Percentiles rank a stretch among this genome's conserved stretches.
phyloP scores from a whole-genome alignment of 805 yeast genomes.

The Nakazawaea pomicola region DNA sequence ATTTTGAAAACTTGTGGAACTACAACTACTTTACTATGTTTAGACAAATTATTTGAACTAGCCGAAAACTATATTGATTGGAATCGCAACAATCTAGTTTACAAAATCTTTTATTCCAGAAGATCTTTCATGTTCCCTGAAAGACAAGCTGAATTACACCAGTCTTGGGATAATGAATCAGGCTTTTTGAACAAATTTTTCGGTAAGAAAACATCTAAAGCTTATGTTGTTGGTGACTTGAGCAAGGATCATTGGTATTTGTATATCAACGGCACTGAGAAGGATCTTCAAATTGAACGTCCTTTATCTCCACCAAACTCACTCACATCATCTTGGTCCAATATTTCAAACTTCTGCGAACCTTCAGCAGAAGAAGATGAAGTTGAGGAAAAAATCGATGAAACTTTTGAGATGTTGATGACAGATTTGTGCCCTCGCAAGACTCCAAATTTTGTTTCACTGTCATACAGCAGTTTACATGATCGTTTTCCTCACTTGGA shows the following conservation, averaged over 20 bases:
- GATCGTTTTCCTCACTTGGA: constrained; percentile 33
- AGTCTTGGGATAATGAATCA: constrained; percentile 81
- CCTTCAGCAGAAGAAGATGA: too few relatives aligned
- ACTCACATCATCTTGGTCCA: constrained; percentile 1
- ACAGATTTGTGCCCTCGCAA: constrained; percentile 62
- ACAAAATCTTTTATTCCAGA: constrained; percentile 82
- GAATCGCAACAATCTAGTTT: too few relatives aligned
- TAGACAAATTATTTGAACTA: constrained; percentile 56
- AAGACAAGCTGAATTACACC: constrained; percentile 75
- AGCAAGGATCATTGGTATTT: constrained; percentile 89
- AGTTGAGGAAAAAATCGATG: constrained; percentile 25
- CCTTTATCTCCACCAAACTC: constrained; percentile 8
- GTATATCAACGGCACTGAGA: constrained; percentile 52
- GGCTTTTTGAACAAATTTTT: constrained; percentile 62
- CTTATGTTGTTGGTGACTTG: constrained; percentile 75
- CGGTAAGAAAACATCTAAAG: constrained; percentile 49
- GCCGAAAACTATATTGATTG: constrained; percentile 37
- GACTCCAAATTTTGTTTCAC: constrained; percentile 49
- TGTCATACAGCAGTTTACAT: constrained; percentile 18
- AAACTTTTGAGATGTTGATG: constrained; percentile 88
- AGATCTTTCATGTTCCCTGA: constrained; percentile 91
- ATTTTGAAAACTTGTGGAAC: constrained; percentile 95
- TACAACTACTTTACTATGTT: constrained; percentile 80
- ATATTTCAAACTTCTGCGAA: too few relatives aligned
- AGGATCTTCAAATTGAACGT: constrained; percentile 4